These are phyloP conservation scores for Cystofilobasidium ferigula DNA, from an alignment of 768 basidiomycete species.

Conservation along the genomic window DNA sequence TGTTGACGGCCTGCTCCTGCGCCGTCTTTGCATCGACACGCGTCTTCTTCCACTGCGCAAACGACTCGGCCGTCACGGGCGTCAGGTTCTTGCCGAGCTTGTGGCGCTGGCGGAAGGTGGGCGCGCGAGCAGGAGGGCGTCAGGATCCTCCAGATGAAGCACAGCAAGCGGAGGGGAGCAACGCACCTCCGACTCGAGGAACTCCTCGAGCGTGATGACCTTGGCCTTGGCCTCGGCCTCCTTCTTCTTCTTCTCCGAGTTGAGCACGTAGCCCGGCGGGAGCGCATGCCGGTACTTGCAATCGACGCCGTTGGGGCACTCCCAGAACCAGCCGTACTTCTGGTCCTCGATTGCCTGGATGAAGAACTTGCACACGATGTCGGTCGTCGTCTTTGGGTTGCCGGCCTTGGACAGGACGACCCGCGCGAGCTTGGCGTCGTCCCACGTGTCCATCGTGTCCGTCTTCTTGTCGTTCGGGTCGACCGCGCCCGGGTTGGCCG, in stretches of 20 bases:
- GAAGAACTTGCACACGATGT: constrained; percentile 97
- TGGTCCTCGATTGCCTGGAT: constrained; percentile 88
- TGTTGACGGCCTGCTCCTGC: constrained; percentile 77
- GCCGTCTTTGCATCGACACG: constrained; percentile 90
- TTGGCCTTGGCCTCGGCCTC: constrained; percentile 77
- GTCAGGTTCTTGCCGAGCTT: constrained; percentile 83
- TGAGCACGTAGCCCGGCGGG: constrained; percentile 90
- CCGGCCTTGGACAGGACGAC: constrained; percentile 81
- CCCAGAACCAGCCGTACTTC: constrained; percentile 51
- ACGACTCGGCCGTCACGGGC: constrained; percentile 81
- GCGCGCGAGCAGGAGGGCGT: background rate
- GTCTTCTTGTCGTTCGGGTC: constrained; percentile 40
- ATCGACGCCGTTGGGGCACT: constrained; percentile 44
- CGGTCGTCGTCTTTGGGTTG: constrained; percentile 82
- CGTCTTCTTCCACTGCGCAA: constrained; percentile 90
- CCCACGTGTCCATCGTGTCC: constrained; percentile 96
- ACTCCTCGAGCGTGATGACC: constrained; percentile 85
- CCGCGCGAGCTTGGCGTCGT: constrained; percentile 79
- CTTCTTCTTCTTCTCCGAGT: constrained; percentile 80
- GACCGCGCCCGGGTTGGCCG: constrained; percentile 23
- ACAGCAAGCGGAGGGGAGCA: background rate
- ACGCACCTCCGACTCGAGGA: constrained; percentile 86
- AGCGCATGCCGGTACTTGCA: constrained; percentile 93
- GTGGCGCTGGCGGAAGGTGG: constrained; percentile 54
- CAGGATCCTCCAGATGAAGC: background rate